Base-by-base conservation (phyloP, 352 stramenopile genomes). In the Globisporangium nodosum region DNA sequence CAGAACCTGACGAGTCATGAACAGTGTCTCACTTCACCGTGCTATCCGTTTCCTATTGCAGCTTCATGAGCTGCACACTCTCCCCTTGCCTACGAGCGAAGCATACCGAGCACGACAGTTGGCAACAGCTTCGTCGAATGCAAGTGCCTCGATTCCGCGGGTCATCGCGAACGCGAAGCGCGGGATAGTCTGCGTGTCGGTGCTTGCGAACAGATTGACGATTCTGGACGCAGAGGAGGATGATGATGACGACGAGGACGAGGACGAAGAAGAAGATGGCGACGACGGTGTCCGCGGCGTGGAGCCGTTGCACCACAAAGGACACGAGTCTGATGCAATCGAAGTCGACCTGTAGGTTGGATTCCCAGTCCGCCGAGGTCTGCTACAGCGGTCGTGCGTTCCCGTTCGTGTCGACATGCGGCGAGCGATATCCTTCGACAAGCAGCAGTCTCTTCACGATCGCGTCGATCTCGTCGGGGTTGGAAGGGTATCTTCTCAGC, bases 151-250 rank as follows among this genome's bases (percentile, higher is more conserved):
- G 5, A 40, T 57, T 30, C 54, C 65, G 31, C 61, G 63, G 24
- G 64, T 86, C 6, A 63, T 81, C 18, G 58, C 81, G 5, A 77
- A 78, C 30, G 81, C 70, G 15, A 72, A 76, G 61, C 71, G 78
- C 50, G 81, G 81, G 1, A 65, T 88, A 49, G 30, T 91, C 20
- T 88, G 76, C 35, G 58, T 85, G 9, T 61, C 69, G 16, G 49
- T 73, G 8, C 55, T 58, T 51, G 53, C 63, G 20, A 69, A 56
- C 49, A 64, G 69, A 30, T 70, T 91, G 49, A 62, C 60, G 31
- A 61, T 91, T 31, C 73, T 82, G 15, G 81, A 91, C 54, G 79
- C 72, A 31, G 81, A 88, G 66, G 79, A 91, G 24, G 67, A 61
- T 16, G 66, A 76, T 18, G 70, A 80, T 1, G 74, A 78, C 1